Evolutionary conservation across 352 stramenopile species (phyloP), one percentile per base, ranked within the genome.

Genomic region (Globisporangium ultimum): DNA sequence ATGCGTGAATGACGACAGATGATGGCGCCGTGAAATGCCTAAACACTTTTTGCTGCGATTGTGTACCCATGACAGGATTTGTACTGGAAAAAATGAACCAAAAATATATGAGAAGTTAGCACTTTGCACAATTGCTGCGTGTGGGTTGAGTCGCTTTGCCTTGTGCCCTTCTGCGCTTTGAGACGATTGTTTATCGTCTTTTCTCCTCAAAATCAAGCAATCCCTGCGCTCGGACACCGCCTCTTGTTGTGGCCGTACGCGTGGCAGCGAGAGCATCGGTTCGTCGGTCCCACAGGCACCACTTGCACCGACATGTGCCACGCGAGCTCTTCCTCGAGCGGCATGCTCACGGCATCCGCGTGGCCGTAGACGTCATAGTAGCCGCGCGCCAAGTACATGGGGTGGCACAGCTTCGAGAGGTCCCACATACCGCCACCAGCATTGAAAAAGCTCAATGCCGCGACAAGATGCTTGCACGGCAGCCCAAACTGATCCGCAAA

Each of bases 211-310:
- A 36, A 5, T 36, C 22, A 7, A 17, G 10, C 17, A 17, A 14
- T 22, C 0, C 13, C 46, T 3, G 56, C 36, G 20, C 38, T 51
- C 2, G 56, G 56, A 34, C 56, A 63, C 21, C 56, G 56, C 13
- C 56, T 59, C 51, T 80, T 80, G 58, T 80, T 80, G 58, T 80
- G 72, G 4, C 70, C 67, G 21, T 71, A 61, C 20, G 54, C 68
- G 54, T 81, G 76, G 64, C 72, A 81, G 10, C 78, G 54, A 2
- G 67, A 81, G 48, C 72, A 81, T 14, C 68, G 59, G 41, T 81
- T 81, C 13, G 62, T 66, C 0, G 57, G 61, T 2, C 56, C 56
- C 1, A 63, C 56, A 9, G 62, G 55, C 57, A 75, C 72, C 56
- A 77, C 70, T 18, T 77, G 67, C 53, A 81, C 74, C 1, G 70